Percentiles rank a stretch among this genome's conserved stretches.
Conservation (phyloP, 495 filamentous ascomycete genomes). For the Stereocaulon alpinum region DNA sequence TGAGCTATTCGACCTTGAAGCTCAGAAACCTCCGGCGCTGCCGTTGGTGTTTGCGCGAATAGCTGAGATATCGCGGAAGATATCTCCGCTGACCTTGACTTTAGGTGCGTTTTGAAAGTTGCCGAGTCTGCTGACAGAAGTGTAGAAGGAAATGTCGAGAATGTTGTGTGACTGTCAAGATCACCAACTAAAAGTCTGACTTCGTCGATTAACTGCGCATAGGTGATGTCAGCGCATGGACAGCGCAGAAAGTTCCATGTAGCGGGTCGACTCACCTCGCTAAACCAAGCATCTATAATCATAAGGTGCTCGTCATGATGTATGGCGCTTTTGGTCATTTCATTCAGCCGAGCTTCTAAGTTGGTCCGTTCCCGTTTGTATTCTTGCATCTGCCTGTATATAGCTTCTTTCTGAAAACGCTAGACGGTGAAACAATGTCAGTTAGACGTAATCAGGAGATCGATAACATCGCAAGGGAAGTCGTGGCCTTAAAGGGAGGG, state of each 20-base stretch:
- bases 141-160: conserved; percentile 45
- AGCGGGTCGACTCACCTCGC: conserved; percentile 52
- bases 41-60: conserved; percentile 36
- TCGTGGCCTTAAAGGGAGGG: conserved; percentile 15
- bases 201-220: conserved; percentile 69
- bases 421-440: conserved; percentile 31
- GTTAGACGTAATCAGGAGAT: conserved; percentile 1
- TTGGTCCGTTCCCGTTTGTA: conserved; percentile 81
- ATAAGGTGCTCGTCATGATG: conserved; percentile 89
- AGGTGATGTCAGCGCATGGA: conserved; percentile 18
- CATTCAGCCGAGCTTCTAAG: conserved; percentile 63
- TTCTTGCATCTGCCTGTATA: conserved; percentile 93
- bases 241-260: too few relatives aligned
- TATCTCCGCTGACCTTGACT: conserved; percentile 49
- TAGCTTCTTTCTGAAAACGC: conserved; percentile 96
- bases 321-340: conserved; percentile 59
- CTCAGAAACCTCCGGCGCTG: conserved; percentile 53
- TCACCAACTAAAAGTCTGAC: conserved; percentile 56
- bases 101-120: conserved; percentile 70
- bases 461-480: not conserved
- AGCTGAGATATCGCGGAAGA: conserved; percentile 48
- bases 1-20: conserved; percentile 63
- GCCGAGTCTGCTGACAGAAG: conserved; percentile 54
- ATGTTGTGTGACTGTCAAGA: conserved; percentile 38
- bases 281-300: conserved; percentile 82